phyloP scores from a whole-genome alignment of 305 asterid genomes.

The Ruellia speciosa region DNA sequence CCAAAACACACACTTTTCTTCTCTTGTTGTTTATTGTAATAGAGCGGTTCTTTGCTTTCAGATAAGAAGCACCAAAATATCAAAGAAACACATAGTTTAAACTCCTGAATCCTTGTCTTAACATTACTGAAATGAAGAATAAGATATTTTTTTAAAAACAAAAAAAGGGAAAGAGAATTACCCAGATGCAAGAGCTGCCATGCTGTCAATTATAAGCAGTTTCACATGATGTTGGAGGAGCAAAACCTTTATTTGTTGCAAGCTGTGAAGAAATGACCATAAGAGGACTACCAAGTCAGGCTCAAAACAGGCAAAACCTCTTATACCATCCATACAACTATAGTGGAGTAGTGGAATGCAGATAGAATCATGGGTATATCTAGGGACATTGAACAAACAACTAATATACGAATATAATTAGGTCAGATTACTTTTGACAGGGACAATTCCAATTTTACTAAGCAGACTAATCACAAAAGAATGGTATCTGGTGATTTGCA shows the following conservation, averaged over 20 bases:
- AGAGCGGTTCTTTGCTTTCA: too few relatives aligned
- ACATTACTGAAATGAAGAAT: too few relatives aligned
- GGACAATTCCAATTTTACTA: neutral
- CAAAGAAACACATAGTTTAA: too few relatives aligned
- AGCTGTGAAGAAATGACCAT: conserved; percentile 35
- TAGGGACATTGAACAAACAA: neutral
- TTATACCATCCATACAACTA: neutral
- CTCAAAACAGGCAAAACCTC: conserved; percentile 10
- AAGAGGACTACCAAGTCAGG: conserved; percentile 8
- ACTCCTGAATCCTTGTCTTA: too few relatives aligned
- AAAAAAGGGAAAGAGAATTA: conserved; percentile 34
- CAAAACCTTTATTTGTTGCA: conserved; percentile 61
- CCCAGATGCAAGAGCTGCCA: conserved; percentile 82
- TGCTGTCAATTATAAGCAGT: conserved; percentile 74
- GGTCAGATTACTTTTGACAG: too few relatives aligned
- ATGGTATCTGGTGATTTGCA: neutral
- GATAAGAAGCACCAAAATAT: too few relatives aligned
- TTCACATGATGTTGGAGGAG: conserved; percentile 59
- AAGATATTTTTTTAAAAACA: too few relatives aligned
- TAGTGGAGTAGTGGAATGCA: neutral
- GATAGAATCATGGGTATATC: neutral
- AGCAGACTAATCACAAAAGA: neutral
- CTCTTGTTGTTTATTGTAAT: too few relatives aligned
- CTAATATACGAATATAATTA: too few relatives aligned
- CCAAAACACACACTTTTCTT: too few relatives aligned